Evolutionary conservation across 2,329 filamentous ascomycete species (phyloP).

Genomic region (Ceratocystis variospora): DNA sequence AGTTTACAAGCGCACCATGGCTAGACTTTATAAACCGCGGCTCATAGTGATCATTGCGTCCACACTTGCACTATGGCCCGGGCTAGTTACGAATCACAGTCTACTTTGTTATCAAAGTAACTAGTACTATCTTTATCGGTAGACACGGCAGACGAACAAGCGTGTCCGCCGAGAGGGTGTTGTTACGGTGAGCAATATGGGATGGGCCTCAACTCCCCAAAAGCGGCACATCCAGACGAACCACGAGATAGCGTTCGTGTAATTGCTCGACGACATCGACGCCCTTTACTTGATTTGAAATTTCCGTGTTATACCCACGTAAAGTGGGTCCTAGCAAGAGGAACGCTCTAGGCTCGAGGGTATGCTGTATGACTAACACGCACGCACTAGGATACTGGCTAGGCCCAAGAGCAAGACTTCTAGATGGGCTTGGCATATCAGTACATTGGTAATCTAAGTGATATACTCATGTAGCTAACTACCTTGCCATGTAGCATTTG

Average conservation of each 20-base stretch:
- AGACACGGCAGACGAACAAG: neutral
- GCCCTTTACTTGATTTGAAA: neutral
- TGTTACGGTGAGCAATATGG: neutral
- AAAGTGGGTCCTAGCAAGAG: neutral
- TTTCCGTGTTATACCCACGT: neutral
- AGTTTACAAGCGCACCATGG: neutral
- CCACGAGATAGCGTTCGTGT: neutral
- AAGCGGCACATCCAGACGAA: neutral
- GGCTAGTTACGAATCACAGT: neutral
- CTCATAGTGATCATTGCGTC: neutral
- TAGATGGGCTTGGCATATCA: no score
- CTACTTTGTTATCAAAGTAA: neutral
- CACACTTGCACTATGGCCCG: neutral
- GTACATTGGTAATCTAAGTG: no score
- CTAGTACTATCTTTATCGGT: no score
- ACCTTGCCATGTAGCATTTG: no score
- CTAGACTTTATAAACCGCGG: neutral
- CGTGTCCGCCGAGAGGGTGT: neutral
- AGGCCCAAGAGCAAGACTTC: neutral
- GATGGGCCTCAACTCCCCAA: neutral
- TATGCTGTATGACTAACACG: slow-evolving; percentile 1
- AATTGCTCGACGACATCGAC: neutral
- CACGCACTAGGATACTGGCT: neutral
- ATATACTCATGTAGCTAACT: no score
- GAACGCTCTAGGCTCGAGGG: neutral